Evolutionary conservation across 2,329 filamentous ascomycete species (phyloP).

Genomic region (Colletotrichum somersetense): DNA sequence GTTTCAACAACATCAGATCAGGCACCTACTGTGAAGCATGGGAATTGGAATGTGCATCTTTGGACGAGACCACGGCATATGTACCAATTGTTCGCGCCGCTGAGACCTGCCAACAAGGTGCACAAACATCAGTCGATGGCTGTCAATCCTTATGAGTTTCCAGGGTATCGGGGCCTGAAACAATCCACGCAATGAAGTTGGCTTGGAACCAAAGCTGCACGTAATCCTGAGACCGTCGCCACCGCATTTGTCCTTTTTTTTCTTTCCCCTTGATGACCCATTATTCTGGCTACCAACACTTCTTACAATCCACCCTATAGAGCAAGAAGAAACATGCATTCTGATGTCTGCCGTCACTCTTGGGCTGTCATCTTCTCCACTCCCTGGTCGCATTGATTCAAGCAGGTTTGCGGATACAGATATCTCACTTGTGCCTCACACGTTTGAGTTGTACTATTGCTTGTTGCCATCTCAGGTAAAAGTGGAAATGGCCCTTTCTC

Average conservation of each 20-base stretch:
- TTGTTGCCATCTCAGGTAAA: not conserved
- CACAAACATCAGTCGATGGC: constrained; percentile 38
- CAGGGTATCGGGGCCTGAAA: constrained; percentile 28
- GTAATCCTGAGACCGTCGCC: constrained; percentile 15
- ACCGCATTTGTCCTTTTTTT: not conserved
- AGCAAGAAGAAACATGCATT: constrained; percentile 14
- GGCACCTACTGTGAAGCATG: constrained; percentile 10
- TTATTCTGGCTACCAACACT: not conserved
- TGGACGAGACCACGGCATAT: constrained; percentile 8
- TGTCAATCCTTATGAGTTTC: constrained; percentile 23
- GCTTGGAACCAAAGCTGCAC: constrained; percentile 3
- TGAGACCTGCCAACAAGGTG: constrained; percentile 10
- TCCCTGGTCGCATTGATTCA: constrained; percentile 8
- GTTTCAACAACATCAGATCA: constrained; percentile 27
- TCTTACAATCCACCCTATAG: not conserved
- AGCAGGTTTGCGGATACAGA: not conserved
- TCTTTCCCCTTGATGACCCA: not conserved
- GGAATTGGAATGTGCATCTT: constrained; percentile 21
- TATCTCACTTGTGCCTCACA: not conserved
- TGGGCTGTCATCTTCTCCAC: not conserved
- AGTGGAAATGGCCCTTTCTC: constrained; percentile 47
- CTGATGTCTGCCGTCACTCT: not conserved
- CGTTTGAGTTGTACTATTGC: not conserved
- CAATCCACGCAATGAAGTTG: constrained; percentile 18
- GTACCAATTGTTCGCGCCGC: not conserved